Evolutionary conservation across 2,329 filamentous ascomycete species (phyloP), one percentile per base, ranked within the genome.

Genomic region (Fusarium pseudocircinatum): DNA sequence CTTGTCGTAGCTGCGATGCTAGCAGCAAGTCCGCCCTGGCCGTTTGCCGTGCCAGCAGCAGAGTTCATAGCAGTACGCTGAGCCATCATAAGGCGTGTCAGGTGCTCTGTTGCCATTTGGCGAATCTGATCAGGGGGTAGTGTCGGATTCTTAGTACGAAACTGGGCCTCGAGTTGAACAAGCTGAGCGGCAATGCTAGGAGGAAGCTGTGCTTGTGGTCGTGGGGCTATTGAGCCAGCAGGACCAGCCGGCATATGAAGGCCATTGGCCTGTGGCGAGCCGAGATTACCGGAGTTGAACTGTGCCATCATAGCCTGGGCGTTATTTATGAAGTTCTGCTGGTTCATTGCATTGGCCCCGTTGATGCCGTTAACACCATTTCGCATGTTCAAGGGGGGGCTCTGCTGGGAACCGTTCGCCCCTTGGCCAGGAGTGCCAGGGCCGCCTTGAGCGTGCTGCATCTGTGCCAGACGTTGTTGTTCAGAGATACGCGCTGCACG

Each of bases 401-500:
- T 81, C 73, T 85, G 86, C 50, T 85, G 83, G 24, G 63, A 46
- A 11, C 72, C 72, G 34, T 68, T 56, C 10, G 68, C 52, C 20
- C 72, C 81, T 42, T 81, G 76, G 30, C 74, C 78, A 37, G 81
- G 81, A 30, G 75, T 82, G 70, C 77, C 83, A 69, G 67, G 78
- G 15, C 75, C 77, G 70, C 77, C 78, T 46, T 84, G 81, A 22
- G 79, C 79, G 44, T 85, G 84, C 61, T 87, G 86, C 76, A 85
- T 82, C 68, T 87, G 85, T 7, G 87, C 84, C 43, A 83, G 85
- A 20, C 89, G 85, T 76, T 92, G 90, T 75, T 91, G 89, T 76
- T 93, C 90, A 16, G 92, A 87, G 46, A 93, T 90, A 47, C 90
- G 88, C 61, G 91, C 90, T 22, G 91, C 88, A 76, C 92, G 91